Conservation (phyloP, 2,329 filamentous ascomycete species). For the Samsoniella hepiali region DNA sequence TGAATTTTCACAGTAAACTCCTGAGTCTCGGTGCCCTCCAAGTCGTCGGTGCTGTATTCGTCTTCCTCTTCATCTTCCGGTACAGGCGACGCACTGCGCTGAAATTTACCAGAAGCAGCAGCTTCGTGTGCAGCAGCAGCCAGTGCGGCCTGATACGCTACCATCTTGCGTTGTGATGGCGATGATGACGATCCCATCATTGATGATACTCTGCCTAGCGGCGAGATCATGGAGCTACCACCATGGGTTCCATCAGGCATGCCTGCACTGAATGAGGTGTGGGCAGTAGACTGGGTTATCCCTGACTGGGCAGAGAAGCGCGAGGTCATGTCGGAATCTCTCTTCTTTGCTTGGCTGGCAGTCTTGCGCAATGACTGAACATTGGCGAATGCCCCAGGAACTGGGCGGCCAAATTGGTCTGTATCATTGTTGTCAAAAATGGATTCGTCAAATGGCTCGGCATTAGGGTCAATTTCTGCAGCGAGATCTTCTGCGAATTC, state of each 20-base stretch:
- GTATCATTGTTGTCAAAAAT: conserved; percentile 69
- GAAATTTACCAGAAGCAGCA: conserved; percentile 71
- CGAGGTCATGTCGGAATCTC: conserved; percentile 47
- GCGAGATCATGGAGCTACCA: conserved; percentile 15
- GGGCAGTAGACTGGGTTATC: conserved; percentile 47
- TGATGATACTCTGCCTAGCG: conserved; percentile 6
- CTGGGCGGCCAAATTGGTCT: conserved; percentile 58
- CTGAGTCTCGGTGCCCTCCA: conserved; percentile 27
- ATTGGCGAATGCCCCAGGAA: conserved; percentile 55
- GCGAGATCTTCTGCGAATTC: conserved; percentile 47
- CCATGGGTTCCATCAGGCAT: conserved; percentile 21
- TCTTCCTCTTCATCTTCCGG: conserved; percentile 27
- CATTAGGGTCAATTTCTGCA: conserved; percentile 43
- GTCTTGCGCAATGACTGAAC: conserved; percentile 47
- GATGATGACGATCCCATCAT: neutral
- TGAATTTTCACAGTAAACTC: conserved; percentile 48
- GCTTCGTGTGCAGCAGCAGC: conserved; percentile 78
- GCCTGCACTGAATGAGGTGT: conserved; percentile 47
- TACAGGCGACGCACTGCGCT: conserved; percentile 52
- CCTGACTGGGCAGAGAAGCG: conserved; percentile 44
- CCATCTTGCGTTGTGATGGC: conserved; percentile 32
- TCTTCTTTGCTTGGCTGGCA: conserved; percentile 33
- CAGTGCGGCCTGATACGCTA: conserved; percentile 78
- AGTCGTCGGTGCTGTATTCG: conserved; percentile 1
- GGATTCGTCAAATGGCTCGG: conserved; percentile 65